phyloP scores from a whole-genome alignment of 352 stramenopile genomes.

The Poterioochromonas sp. region DNA sequence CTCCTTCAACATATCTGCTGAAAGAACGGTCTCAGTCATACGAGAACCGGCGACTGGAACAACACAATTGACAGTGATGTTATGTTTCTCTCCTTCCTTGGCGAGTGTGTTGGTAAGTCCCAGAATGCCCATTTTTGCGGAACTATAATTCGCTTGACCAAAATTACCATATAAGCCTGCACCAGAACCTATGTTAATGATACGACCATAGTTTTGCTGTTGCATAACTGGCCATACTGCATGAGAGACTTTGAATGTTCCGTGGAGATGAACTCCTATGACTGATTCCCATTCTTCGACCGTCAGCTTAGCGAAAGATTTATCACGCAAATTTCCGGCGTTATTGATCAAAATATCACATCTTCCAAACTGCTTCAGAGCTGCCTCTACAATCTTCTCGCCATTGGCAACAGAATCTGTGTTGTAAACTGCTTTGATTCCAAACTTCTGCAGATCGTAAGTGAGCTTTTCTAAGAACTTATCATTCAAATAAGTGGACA shows the following conservation, averaged over 20 bases:
- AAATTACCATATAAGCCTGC: constrained; percentile 76
- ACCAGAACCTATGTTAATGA: constrained; percentile 66
- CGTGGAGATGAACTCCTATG: constrained; percentile 66
- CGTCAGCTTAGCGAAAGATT: constrained; percentile 69
- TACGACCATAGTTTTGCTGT: constrained; percentile 64
- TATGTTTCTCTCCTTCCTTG: constrained; percentile 52
- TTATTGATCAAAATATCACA: constrained; percentile 72
- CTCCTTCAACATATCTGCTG: neutral
- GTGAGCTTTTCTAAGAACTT: neutral
- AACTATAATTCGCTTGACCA: constrained; percentile 72
- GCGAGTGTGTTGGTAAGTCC: constrained; percentile 65
- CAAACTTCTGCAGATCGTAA: neutral
- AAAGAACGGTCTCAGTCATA: constrained; percentile 10
- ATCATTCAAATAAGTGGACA: too few species aligned
- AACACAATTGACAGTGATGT: constrained; percentile 13
- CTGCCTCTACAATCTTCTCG: neutral
- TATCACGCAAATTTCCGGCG: constrained; percentile 69
- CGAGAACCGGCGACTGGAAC: neutral
- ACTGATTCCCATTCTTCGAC: constrained; percentile 68
- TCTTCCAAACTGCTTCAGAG: neutral
- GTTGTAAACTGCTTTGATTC: neutral
- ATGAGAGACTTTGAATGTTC: constrained; percentile 67
- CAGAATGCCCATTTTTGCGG: constrained; percentile 66
- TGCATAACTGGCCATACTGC: constrained; percentile 64
- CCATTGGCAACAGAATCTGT: neutral